Conservation (phyloP, 2,329 filamentous ascomycete genomes). For the Diaporthe caulivora region DNA sequence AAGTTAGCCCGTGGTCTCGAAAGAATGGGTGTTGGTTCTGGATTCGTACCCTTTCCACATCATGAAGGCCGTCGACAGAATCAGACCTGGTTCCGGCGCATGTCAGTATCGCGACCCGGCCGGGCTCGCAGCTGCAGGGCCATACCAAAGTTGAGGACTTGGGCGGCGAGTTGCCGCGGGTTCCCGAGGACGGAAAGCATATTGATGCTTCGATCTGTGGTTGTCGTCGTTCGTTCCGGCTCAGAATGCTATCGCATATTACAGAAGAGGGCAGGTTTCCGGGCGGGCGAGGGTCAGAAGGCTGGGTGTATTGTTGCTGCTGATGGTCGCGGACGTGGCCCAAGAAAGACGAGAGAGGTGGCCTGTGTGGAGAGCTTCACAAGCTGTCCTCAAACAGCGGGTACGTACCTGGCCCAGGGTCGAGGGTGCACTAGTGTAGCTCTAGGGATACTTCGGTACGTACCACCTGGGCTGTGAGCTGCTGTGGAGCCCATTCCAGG, state of each 20-base stretch:
- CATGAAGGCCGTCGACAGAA: conserved; percentile 94
- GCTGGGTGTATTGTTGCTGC: not conserved
- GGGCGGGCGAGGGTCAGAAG: not conserved
- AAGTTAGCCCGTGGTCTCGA: conserved; percentile 41
- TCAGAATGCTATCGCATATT: conserved; percentile 21
- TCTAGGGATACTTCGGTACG: not conserved
- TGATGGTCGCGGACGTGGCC: not conserved
- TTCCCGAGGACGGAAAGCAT: conserved; percentile 81
- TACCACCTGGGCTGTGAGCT: not conserved
- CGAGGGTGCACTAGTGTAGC: not conserved
- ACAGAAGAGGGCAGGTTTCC: not conserved
- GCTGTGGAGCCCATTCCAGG: not conserved
- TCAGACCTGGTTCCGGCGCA: conserved; percentile 62
- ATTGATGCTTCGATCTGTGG: conserved; percentile 41
- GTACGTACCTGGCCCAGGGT: conserved; percentile 7
- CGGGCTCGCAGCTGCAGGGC: not conserved
- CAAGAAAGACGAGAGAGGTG: conserved; percentile 24
- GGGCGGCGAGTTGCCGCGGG: conserved; percentile 83
- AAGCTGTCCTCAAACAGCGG: conserved; percentile 33
- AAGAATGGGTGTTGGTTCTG: not conserved
- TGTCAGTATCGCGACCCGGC: conserved; percentile 5
- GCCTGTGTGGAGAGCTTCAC: conserved; percentile 30
- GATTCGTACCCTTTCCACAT: conserved; percentile 54
- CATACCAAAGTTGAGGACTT: conserved; percentile 84
- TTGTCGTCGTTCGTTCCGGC: not conserved